A percentile compares a stretch with the other conserved stretches of the same genome.
phyloP scores from a whole-genome alignment of 2,329 filamentous ascomycete genomes.

The Byssoonygena ceratinophila region DNA sequence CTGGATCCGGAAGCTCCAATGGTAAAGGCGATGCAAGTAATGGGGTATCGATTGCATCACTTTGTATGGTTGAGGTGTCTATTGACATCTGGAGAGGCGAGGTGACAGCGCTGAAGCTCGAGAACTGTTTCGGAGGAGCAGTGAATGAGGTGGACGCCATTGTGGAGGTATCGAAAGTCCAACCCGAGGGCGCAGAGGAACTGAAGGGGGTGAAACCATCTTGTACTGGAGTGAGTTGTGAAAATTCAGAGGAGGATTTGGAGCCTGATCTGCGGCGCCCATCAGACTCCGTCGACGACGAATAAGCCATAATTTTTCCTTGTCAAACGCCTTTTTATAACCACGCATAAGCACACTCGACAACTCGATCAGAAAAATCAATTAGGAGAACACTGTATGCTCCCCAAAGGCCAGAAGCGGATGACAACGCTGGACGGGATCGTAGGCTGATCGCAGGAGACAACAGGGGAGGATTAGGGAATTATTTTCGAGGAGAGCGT shows the following conservation, averaged over 20 bases:
- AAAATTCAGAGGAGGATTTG: conserved; percentile 28
- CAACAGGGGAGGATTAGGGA: background rate
- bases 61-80: conserved; percentile 25
- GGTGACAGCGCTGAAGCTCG: conserved; percentile 7
- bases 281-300: conserved; percentile 26
- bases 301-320: conserved; percentile 27
- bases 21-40: conserved; percentile 38
- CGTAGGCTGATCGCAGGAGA: background rate
- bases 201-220: conserved; percentile 23
- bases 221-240: conserved; percentile 26
- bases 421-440: background rate
- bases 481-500: background rate
- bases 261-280: conserved; percentile 30
- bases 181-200: conserved; percentile 24
- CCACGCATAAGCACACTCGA: background rate
- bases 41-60: conserved; percentile 16
- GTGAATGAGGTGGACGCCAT: conserved; percentile 27
- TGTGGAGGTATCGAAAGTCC: conserved; percentile 22
- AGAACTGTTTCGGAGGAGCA: background rate
- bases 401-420: background rate
- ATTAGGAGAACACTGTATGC: background rate
- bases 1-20: conserved; percentile 64
- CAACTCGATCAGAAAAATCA: background rate
- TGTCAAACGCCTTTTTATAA: background rate
- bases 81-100: conserved; percentile 29